Percentiles rank a stretch among this genome's conserved stretches.
phyloP scores from a whole-genome alignment of 208 protist genomes.

The Trypanosoma lewisi region DNA sequence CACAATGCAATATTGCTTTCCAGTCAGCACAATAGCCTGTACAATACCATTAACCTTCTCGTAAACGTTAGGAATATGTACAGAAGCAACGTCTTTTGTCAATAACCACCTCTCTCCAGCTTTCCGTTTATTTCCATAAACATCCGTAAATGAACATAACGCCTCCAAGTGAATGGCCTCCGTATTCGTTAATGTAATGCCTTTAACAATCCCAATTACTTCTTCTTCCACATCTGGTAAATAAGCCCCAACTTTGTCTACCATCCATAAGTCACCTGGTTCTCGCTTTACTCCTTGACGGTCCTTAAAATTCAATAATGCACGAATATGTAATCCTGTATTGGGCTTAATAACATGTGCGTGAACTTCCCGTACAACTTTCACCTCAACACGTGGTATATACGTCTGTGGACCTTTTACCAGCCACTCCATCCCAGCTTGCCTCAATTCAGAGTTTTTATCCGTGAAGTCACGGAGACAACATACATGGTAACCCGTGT shows the following conservation, averaged over 20 bases:
- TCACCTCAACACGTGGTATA: conserved; percentile 83
- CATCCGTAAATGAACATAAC: conserved; percentile 72
- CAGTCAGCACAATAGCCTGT: conserved; percentile 74
- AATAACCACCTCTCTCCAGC: conserved; percentile 90
- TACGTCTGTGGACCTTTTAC: conserved; percentile 90
- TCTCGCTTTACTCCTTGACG: conserved; percentile 46
- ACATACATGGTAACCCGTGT: conserved; percentile 82
- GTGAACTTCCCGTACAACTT: conserved; percentile 64
- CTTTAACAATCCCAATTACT: conserved; percentile 64
- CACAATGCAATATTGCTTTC: conserved; percentile 93
- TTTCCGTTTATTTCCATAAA: conserved; percentile 68
- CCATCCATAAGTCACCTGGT: conserved; percentile 91
- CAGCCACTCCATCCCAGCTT: conserved; percentile 91
- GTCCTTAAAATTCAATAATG: conserved; percentile 76
- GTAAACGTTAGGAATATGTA: conserved; percentile 85
- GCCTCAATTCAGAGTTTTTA: conserved; percentile 18
- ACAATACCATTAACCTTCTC: conserved; percentile 78
- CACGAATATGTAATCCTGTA: conserved; percentile 83
- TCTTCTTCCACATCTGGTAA: conserved; percentile 87
- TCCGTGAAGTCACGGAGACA: conserved; percentile 75
- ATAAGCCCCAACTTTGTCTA: conserved; percentile 79
- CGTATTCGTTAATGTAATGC: conserved; percentile 72
- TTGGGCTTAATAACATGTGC: conserved; percentile 80
- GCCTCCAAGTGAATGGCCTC: conserved; percentile 85
- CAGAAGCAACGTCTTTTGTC: conserved; percentile 70